Percentiles rank a stretch among this genome's conserved stretches.
Conservation (phyloP, 164 flowering plant genomes). For the Piper longum region DNA sequence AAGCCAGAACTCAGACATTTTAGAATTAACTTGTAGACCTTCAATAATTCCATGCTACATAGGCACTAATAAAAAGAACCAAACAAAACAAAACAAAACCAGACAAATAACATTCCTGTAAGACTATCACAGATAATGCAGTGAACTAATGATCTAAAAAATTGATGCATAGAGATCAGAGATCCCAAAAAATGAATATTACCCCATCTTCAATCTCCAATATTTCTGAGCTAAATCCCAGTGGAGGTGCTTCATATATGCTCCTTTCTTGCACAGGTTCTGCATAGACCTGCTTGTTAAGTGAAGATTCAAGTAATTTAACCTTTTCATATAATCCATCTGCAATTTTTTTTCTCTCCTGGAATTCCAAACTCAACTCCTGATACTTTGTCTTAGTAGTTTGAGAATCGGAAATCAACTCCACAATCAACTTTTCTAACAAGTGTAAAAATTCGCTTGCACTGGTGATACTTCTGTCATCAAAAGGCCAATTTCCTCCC, state of each 20-base stretch:
- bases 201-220: slow-evolving; percentile 84
- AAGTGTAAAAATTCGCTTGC: slow-evolving; percentile 23
- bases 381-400: slow-evolving; percentile 38
- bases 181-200: slow-evolving; percentile 3
- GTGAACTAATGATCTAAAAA: too few species aligned
- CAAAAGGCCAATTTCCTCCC: slow-evolving; percentile 35
- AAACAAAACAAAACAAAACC: too few species aligned
- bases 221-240: slow-evolving; percentile 61
- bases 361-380: slow-evolving; percentile 42
- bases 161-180: too few species aligned
- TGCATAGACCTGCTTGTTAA: slow-evolving; percentile 18
- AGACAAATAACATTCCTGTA: too few species aligned
- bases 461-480: slow-evolving; percentile 23
- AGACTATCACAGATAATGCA: too few species aligned
- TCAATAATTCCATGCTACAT: too few species aligned
- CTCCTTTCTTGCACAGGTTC: slow-evolving; percentile 51
- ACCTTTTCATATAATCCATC: slow-evolving; percentile 62
- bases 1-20: too few species aligned
- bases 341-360: slow-evolving; percentile 40
- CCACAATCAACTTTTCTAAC: slow-evolving; percentile 40
- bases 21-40: too few species aligned
- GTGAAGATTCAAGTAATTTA: slow-evolving; percentile 50
- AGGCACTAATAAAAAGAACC: too few species aligned
- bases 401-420: slow-evolving; percentile 36
- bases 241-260: slow-evolving; percentile 44